Percentiles rank a stretch among this genome's conserved stretches.
These are phyloP conservation scores for Cladosporium sp. DNA, from an alignment of 2,329 filamentous ascomycete species.

Conservation along the genomic window DNA sequence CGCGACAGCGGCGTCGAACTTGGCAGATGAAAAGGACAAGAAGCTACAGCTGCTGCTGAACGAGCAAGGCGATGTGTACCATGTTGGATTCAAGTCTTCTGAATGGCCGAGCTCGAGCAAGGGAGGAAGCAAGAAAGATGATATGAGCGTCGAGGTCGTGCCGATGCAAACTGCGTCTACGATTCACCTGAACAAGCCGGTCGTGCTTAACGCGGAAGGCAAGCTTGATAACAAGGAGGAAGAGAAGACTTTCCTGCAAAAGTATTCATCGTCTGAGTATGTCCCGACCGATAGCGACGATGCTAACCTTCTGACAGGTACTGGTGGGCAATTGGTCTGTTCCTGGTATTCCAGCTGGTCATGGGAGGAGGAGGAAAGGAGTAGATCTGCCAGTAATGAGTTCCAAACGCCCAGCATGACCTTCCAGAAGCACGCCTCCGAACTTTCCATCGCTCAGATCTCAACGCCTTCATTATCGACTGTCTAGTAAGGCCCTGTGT, in stretches of 20 bases:
- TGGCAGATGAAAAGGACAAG: constrained; percentile 39
- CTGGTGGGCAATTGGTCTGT: constrained; percentile 48
- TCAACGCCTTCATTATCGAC: too few relatives aligned
- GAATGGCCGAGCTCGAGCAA: constrained; percentile 17
- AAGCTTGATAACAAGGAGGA: constrained; percentile 44
- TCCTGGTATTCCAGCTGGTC: constrained; percentile 44
- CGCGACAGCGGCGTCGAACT: constrained; percentile 42
- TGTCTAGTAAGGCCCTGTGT: too few relatives aligned
- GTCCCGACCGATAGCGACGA: constrained; percentile 15
- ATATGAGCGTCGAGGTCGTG: constrained; percentile 41
- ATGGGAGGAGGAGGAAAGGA: constrained; percentile 31
- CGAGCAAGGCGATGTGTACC: constrained; percentile 40
- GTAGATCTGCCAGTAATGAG: background rate
- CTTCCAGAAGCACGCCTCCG: too few relatives aligned
- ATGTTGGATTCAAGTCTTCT: constrained; percentile 41
- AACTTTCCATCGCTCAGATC: too few relatives aligned
- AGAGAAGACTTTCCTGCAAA: constrained; percentile 50
- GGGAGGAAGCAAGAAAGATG: constrained; percentile 26
- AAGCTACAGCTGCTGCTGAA: constrained; percentile 42
- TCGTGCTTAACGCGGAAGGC: constrained; percentile 53
- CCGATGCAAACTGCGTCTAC: constrained; percentile 36
- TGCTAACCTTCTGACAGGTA: constrained; percentile 35
- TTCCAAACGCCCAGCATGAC: too few relatives aligned
- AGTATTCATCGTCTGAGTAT: constrained; percentile 33
- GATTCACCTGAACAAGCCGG: constrained; percentile 49